Evolutionary conservation across 768 basidiomycete genomes (phyloP).

Genomic region (Daedaleopsis sinensis): DNA sequence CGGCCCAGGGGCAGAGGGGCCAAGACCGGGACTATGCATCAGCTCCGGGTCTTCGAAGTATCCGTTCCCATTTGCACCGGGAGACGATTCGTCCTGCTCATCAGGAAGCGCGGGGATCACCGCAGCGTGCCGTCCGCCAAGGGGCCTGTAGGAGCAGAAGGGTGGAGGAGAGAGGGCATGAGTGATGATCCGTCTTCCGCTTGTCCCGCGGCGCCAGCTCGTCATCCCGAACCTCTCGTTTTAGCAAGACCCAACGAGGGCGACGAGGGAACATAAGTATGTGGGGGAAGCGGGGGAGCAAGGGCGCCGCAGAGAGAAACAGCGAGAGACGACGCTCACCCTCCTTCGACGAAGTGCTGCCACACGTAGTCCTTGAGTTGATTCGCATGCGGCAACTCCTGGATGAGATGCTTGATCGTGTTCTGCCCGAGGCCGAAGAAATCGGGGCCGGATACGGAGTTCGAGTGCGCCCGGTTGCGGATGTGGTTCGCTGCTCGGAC

Average conservation of each 20-base stretch:
- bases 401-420: constrained; percentile 89
- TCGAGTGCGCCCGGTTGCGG: constrained; percentile 80
- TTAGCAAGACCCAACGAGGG: neutral
- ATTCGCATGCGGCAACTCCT: constrained; percentile 76
- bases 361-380: constrained; percentile 79
- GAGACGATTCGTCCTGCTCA: constrained; percentile 39
- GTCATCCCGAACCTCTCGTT: neutral
- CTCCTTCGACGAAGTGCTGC: constrained; percentile 86
- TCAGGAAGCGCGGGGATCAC: constrained; percentile 82
- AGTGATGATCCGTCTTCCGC: constrained; percentile 10
- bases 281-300: neutral
- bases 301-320: constrained; percentile 8
- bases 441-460: constrained; percentile 87
- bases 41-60: constrained; percentile 19
- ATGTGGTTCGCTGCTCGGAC: constrained; percentile 83
- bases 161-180: constrained; percentile 18
- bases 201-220: neutral
- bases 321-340: constrained; percentile 51
- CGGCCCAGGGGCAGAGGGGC: neutral
- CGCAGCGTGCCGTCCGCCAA: constrained; percentile 81
- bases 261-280: neutral
- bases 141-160: constrained; percentile 48
- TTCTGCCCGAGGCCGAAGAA: constrained; percentile 88
- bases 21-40: constrained; percentile 2
- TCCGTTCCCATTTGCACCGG: constrained; percentile 12